Evolutionary conservation across 495 filamentous ascomycete genomes (phyloP), one percentile per base, ranked within the genome.

Genomic region (Penicillium desertorum): DNA sequence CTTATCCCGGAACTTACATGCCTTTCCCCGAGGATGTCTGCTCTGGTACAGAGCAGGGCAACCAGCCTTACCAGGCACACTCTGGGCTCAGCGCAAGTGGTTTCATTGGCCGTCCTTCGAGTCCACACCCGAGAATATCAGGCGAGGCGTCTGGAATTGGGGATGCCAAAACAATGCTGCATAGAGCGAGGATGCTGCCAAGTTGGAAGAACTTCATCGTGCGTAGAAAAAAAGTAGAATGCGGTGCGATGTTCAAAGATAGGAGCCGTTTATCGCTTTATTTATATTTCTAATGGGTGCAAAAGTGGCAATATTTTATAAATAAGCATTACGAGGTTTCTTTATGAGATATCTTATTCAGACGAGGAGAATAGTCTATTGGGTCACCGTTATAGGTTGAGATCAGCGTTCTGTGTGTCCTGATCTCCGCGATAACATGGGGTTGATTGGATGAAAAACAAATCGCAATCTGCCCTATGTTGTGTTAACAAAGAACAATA

Each of bases 141-240:
- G 50, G 16, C 9, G 25, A 43, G 23, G 50, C 10, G 10, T 50
- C 12, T 20, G 29, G 27, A 25, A 50, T 36, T 14, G 17, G 32
- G 20, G 20, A 10, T 0, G 47, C 47, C 20, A 37, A n/a, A 22
- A 52, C 22, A 11, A 45, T 43, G n/a, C 41, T 45, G 27, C 25
- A 54, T 6, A 54, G 12, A 16, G 41, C 42, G 12, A 54, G 39
- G 14, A 54, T 23, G 17, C 7, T 45, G 8, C 51, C 41, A 19
- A 45, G 29, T 54, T 54, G 51, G 29, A 54, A 54, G 29, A 20
- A 45, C 29, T 54, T 54, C 51, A 54, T 54, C 1, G 17, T 54
- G 39, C 5, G 2, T 12, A 19, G 27, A 45, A 34, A 16, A 30
- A 29, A 17, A 10, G 20, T 52, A 27, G 39, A 7, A 16, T 54